Percentiles rank a stretch among this genome's conserved stretches.
Conservation (phyloP, 2,329 filamentous ascomycete species). For the Knufia fluminis region DNA sequence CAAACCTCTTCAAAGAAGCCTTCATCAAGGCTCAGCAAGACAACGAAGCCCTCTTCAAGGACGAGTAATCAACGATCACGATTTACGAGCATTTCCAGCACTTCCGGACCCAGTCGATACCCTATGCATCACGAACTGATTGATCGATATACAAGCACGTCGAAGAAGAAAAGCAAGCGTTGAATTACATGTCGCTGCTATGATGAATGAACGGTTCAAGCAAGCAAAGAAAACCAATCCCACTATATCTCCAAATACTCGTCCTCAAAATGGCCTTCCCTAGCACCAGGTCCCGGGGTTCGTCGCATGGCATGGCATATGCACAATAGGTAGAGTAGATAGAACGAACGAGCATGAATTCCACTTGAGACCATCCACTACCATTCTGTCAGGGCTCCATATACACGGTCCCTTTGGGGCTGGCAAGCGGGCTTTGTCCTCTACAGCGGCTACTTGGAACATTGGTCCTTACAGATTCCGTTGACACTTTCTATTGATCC, state of each 20-base stretch:
- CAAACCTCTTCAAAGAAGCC: slow-evolving; percentile 93
- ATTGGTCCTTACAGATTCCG: no score
- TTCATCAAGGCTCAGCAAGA: slow-evolving; percentile 96
- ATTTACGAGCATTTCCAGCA: no score
- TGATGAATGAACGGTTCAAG: background rate
- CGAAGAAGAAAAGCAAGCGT: slow-evolving; percentile 3
- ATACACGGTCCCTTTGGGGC: no score
- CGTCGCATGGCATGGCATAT: background rate
- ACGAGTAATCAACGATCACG: background rate
- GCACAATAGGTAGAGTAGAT: background rate
- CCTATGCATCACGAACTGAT: background rate
- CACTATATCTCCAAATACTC: no score
- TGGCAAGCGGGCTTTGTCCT: no score
- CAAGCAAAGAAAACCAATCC: no score
- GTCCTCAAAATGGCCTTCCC: no score
- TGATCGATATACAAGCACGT: slow-evolving; percentile 4
- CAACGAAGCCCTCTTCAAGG: slow-evolving; percentile 73
- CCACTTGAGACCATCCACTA: background rate
- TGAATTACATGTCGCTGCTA: background rate
- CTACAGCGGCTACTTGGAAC: no score
- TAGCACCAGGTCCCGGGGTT: no score
- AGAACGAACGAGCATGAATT: background rate
- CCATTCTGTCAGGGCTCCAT: no score
- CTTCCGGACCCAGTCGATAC: slow-evolving; percentile 1
- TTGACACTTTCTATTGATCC: no score